Percentiles rank a stretch among this genome's conserved stretches.
Evolutionary conservation across 75 land plant species (phyloP).

Genomic region (Adiantum capillusveneris): DNA sequence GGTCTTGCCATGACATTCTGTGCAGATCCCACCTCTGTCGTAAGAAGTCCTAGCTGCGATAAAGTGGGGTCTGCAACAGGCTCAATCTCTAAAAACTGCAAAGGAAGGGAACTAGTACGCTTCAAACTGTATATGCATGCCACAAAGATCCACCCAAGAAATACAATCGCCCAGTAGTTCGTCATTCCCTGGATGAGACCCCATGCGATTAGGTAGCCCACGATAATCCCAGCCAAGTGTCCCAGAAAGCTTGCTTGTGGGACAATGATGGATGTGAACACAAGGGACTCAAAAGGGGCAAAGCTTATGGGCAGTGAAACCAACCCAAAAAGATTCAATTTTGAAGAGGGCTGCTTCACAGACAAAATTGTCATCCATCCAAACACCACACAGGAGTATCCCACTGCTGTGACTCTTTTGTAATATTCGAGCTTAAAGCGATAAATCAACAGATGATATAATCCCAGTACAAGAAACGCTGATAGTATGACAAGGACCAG

Average conservation of each 20-base stretch:
- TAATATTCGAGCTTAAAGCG: slow-evolving; percentile 82
- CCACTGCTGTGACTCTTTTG: slow-evolving; percentile 87
- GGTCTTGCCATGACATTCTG: slow-evolving; percentile 36
- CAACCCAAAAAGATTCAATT: slow-evolving; percentile 86
- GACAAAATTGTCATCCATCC: slow-evolving; percentile 99
- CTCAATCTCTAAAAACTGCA: slow-evolving; percentile 78
- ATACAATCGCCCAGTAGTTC: slow-evolving; percentile 76
- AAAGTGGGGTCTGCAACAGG: slow-evolving; percentile 68
- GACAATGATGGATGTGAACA: slow-evolving; percentile 95
- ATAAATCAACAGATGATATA: slow-evolving; percentile 78
- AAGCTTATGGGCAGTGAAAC: slow-evolving; percentile 93
- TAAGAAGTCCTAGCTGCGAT: slow-evolving; percentile 64
- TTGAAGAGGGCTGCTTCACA: slow-evolving; percentile 88
- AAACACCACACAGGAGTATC: slow-evolving; percentile 97
- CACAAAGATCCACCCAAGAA: slow-evolving; percentile 72
- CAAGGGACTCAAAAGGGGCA: slow-evolving; percentile 96
- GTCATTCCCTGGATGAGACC: slow-evolving; percentile 97
- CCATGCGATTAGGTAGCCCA: slow-evolving; percentile 94
- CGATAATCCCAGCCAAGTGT: slow-evolving; percentile 87
- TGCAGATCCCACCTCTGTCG: slow-evolving; percentile 39
- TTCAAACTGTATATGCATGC: slow-evolving; percentile 69
- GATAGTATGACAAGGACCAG: slow-evolving; percentile 76
- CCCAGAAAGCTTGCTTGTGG: slow-evolving; percentile 99
- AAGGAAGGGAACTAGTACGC: slow-evolving; percentile 48
- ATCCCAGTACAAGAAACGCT: slow-evolving; percentile 63